Conservation (phyloP, 2,329 filamentous ascomycete genomes). For the Calonectria naviculata region DNA sequence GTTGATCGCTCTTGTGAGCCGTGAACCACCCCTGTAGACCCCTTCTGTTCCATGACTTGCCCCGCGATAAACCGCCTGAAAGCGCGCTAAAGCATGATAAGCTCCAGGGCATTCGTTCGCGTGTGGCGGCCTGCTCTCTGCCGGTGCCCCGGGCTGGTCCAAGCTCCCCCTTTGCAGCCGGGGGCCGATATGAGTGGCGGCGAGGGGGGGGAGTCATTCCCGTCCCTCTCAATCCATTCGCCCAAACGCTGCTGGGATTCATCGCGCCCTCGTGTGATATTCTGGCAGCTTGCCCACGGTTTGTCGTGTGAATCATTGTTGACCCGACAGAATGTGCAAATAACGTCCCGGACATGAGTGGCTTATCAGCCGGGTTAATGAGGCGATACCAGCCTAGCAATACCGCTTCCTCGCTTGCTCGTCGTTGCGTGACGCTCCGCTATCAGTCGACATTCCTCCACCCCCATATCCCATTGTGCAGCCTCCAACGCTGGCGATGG, state of each 20-base stretch:
- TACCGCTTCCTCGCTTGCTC: constrained; percentile 6
- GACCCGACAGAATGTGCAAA: constrained; percentile 14
- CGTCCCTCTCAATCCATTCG: constrained; percentile 9
- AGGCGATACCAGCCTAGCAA: constrained; percentile 32
- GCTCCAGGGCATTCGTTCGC: not conserved
- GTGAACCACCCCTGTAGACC: constrained; percentile 3
- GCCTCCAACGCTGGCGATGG: constrained; percentile 17
- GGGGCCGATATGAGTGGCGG: not conserved
- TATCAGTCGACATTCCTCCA: constrained; percentile 9
- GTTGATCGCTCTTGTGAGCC: not conserved
- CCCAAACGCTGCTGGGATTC: not conserved
- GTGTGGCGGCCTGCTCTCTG: not conserved
- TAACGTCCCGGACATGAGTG: constrained; percentile 36
- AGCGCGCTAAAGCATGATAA: constrained; percentile 25
- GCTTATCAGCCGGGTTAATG: constrained; percentile 32
- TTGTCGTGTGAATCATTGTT: not conserved
- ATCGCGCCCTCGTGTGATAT: not conserved
- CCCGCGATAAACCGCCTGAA: constrained; percentile 27
- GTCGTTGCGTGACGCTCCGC: constrained; percentile 10
- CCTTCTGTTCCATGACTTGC: constrained; percentile 2
- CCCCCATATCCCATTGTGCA: not conserved
- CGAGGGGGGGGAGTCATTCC: constrained; percentile 5
- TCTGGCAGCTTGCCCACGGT: not conserved
- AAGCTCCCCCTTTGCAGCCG: constrained; percentile 14
- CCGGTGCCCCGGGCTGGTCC: constrained; percentile 16